Evolutionary conservation across 306 rosid genomes (phyloP).

Genomic region (Lupinus albus): DNA sequence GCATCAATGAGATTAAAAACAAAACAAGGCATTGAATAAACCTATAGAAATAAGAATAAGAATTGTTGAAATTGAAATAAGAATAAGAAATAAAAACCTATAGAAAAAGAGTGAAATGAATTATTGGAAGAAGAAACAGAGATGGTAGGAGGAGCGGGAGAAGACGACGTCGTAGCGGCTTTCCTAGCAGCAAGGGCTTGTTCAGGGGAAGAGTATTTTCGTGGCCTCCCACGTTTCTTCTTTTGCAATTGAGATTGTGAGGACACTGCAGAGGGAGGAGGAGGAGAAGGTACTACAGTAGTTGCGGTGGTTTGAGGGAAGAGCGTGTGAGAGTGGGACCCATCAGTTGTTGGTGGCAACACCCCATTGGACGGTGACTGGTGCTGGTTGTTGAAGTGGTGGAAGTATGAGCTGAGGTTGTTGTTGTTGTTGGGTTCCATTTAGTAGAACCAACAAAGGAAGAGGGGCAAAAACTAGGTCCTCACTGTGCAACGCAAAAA

Average conservation of each 20-base stretch:
- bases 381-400: slow-evolving; percentile 32
- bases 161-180: slow-evolving; percentile 61
- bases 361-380: slow-evolving; percentile 64
- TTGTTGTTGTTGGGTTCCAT: slow-evolving; percentile 69
- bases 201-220: slow-evolving; percentile 76
- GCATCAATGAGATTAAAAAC: not conserved
- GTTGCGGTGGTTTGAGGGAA: slow-evolving; percentile 53
- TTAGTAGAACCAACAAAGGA: slow-evolving; percentile 19
- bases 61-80: not conserved
- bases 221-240: slow-evolving; percentile 73
- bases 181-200: slow-evolving; percentile 76
- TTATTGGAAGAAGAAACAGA: slow-evolving; percentile 53
- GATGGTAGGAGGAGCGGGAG: slow-evolving; percentile 14
- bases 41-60: too few species aligned
- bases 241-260: not conserved
- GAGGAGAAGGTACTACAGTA: too few species aligned
- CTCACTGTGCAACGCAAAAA: not conserved
- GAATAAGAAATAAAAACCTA: not conserved
- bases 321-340: slow-evolving; percentile 48
- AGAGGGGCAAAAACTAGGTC: not conserved
- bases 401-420: slow-evolving; percentile 71
- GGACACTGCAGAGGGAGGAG: not conserved
- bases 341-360: slow-evolving; percentile 44
- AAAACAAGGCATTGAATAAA: too few species aligned
- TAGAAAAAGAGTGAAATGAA: slow-evolving; percentile 44